Evolutionary conservation across 352 stramenopile species (phyloP).

Genomic region (Thalassiosira mediterranea): DNA sequence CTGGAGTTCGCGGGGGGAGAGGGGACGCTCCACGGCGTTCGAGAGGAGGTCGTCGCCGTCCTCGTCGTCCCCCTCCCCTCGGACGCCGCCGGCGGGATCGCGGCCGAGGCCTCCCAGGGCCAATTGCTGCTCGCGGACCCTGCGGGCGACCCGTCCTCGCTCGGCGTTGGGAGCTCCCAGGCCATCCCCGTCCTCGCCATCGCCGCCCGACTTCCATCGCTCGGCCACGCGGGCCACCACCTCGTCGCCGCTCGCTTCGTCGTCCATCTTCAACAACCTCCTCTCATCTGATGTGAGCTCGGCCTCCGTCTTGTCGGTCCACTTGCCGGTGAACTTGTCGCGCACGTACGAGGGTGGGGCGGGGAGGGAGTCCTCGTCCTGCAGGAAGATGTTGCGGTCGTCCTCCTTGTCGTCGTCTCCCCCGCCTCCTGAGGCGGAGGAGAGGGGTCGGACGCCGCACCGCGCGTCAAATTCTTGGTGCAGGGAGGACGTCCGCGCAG

Average conservation of each 20-base stretch:
- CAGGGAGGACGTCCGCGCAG: too few relatives aligned
- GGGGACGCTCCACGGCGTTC: slow-evolving; percentile 42
- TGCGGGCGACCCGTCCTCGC: slow-evolving; percentile 40
- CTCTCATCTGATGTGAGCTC: slow-evolving; percentile 59
- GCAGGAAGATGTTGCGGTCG: slow-evolving; percentile 3
- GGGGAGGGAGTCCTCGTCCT: slow-evolving; percentile 29
- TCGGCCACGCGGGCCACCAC: slow-evolving; percentile 53
- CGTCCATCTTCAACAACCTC: slow-evolving; percentile 61
- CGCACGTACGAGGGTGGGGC: slow-evolving; percentile 65
- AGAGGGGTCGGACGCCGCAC: too few relatives aligned
- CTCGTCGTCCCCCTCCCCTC: slow-evolving; percentile 36
- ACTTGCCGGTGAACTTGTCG: slow-evolving; percentile 75
- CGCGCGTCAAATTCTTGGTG: too few relatives aligned
- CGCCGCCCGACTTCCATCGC: slow-evolving; percentile 31
- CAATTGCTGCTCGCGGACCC: slow-evolving; percentile 62
- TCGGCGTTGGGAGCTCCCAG: slow-evolving; percentile 40
- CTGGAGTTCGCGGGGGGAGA: slow-evolving; percentile 63
- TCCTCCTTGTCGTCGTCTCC: neutral
- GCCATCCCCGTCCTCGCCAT: slow-evolving; percentile 24
- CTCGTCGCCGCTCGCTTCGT: slow-evolving; percentile 48
- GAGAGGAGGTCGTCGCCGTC: slow-evolving; percentile 17
- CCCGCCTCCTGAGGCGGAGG: too few relatives aligned
- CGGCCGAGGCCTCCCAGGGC: slow-evolving; percentile 66
- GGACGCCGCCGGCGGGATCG: slow-evolving; percentile 37
- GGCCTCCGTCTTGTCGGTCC: slow-evolving; percentile 62